Percentiles rank a stretch among this genome's conserved stretches.
These are phyloP conservation scores for Nyctanthes arbortristis DNA, from an alignment of 257 asterid species.

Conservation along the genomic window DNA sequence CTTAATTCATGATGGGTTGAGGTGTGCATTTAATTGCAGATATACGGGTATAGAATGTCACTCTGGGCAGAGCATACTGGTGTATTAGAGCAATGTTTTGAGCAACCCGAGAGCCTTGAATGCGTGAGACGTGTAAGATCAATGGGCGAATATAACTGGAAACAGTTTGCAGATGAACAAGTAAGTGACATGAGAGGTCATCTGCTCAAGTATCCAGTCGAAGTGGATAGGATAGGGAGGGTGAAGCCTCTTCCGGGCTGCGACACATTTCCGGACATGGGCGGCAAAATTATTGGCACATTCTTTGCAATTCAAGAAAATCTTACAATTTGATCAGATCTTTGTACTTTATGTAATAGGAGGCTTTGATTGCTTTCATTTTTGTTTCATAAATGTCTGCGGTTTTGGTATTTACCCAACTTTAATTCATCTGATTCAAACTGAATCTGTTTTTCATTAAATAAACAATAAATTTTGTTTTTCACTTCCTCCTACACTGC, in stretches of 20 bases:
- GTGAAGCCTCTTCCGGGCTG: constrained; percentile 74
- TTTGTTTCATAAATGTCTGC: background rate
- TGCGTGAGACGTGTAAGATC: constrained; percentile 66
- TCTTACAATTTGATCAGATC: constrained; percentile 65
- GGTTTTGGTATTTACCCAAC: too few relatives aligned
- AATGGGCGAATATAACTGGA: constrained; percentile 74
- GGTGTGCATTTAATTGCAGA: constrained; percentile 35
- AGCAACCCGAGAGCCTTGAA: constrained; percentile 71
- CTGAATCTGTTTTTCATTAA: too few relatives aligned
- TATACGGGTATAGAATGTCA: constrained; percentile 89
- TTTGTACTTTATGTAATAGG: background rate
- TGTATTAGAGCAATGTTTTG: constrained; percentile 60
- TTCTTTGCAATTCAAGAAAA: constrained; percentile 83
- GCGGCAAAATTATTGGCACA: constrained; percentile 81
- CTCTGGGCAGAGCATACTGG: constrained; percentile 90
- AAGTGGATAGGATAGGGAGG: constrained; percentile 71
- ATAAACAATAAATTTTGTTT: too few relatives aligned
- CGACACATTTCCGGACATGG: constrained; percentile 86
- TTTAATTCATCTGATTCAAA: too few relatives aligned
- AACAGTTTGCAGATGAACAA: constrained; percentile 65
- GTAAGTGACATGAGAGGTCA: constrained; percentile 69
- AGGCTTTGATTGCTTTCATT: background rate
- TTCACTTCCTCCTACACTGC: background rate
- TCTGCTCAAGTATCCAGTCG: constrained; percentile 85
- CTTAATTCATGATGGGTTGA: too few relatives aligned